A percentile compares a stretch with the other conserved stretches of the same genome.
Evolutionary conservation across 805 yeast species (phyloP).

Genomic region (Ogataea allantospora): DNA sequence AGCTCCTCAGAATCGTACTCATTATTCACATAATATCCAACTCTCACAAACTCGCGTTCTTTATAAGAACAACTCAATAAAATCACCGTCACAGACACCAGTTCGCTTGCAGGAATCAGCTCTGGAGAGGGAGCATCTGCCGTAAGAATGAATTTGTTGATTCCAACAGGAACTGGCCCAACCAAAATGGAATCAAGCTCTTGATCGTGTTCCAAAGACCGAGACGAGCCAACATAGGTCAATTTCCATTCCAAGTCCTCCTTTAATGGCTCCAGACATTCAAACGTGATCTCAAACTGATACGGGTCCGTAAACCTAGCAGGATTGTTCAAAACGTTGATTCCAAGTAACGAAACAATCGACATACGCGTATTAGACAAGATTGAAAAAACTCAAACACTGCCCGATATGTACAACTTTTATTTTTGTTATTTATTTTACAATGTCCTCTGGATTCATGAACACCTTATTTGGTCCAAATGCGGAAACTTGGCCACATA

Average conservation of each 20-base stretch:
- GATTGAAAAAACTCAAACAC: background rate
- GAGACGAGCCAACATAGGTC: constrained; percentile 94
- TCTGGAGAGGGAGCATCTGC: constrained; percentile 98
- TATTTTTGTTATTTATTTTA: background rate
- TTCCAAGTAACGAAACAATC: constrained; percentile 87
- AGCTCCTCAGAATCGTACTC: constrained; percentile 93
- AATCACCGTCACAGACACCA: constrained; percentile 93
- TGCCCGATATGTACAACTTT: constrained; percentile 1
- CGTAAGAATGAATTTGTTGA: constrained; percentile 85
- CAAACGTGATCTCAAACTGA: constrained; percentile 96
- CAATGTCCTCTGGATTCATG: constrained; percentile 36
- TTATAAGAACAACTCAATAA: constrained; percentile 89
- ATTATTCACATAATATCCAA: constrained; percentile 96
- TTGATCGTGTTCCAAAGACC: constrained; percentile 94
- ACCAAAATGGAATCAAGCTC: constrained; percentile 94
- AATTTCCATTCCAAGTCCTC: constrained; percentile 97
- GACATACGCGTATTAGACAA: constrained; percentile 54
- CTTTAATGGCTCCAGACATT: constrained; percentile 87
- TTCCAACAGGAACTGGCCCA: constrained; percentile 98
- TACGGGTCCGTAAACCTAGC: constrained; percentile 92
- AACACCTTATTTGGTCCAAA: constrained; percentile 52
- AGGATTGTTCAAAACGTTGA: constrained; percentile 90
- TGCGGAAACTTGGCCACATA: constrained; percentile 50
- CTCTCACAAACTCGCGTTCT: constrained; percentile 92
- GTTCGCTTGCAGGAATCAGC: constrained; percentile 90